Evolutionary conservation across 257 asterid genomes (phyloP).

Genomic region (Scutellaria barbata): DNA sequence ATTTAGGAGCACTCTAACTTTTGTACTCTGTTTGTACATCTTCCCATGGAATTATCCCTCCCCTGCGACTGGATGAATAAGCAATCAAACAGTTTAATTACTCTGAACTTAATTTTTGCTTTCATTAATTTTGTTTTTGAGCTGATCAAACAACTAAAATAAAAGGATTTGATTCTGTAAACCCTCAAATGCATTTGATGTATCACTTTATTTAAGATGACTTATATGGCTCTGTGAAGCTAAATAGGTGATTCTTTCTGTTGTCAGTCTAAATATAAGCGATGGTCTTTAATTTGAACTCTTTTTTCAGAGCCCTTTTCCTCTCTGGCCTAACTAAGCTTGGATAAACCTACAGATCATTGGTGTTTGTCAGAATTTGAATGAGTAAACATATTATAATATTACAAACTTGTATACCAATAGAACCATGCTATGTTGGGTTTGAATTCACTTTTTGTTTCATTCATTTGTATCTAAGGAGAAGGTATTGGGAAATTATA

Average conservation of each 20-base stretch:
- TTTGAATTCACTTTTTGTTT: not conserved
- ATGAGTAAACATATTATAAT: not conserved
- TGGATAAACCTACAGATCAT: not conserved
- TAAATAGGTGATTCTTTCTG: not conserved
- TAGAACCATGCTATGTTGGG: not conserved
- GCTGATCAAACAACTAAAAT: not conserved
- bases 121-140: not conserved
- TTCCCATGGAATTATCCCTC: not conserved
- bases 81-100: not conserved
- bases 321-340: not conserved
- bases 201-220: conserved; percentile 1
- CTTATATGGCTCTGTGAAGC: not conserved
- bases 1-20: no score
- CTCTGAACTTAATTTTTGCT: not conserved
- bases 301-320: not conserved
- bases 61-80: not conserved
- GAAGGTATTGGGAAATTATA: not conserved
- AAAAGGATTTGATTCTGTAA: not conserved
- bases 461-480: not conserved
- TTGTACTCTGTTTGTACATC: not conserved
- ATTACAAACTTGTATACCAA: not conserved
- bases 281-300: not conserved
- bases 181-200: conserved; percentile 19
- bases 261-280: not conserved
- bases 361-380: not conserved